These are phyloP conservation scores for Harringtonia aguacate DNA, from an alignment of 2,329 filamentous ascomycete genomes.

Conservation along the genomic window DNA sequence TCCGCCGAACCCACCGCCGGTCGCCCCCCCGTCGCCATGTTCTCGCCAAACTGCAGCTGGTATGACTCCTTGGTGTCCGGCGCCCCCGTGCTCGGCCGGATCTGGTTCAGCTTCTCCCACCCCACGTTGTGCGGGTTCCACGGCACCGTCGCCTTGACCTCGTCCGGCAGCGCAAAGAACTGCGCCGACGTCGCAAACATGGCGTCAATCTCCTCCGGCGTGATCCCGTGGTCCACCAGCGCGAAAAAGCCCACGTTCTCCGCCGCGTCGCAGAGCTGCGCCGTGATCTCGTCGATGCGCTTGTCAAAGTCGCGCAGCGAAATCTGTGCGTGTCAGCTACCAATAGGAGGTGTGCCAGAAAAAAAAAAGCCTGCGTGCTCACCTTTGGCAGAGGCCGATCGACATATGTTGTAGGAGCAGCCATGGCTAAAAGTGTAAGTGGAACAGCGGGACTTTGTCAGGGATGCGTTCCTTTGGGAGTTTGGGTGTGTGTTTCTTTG, in stretches of 20 bases:
- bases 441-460: too few species aligned
- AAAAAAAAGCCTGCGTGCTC: not conserved
- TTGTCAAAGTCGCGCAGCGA: constrained; percentile 41
- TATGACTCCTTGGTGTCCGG: constrained; percentile 52
- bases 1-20: constrained; percentile 12
- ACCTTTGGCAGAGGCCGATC: constrained; percentile 11
- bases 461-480: too few species aligned
- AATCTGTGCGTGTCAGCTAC: constrained; percentile 26
- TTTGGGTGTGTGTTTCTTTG: too few species aligned
- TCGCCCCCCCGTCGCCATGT: constrained; percentile 32
- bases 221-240: constrained; percentile 35
- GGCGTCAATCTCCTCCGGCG: constrained; percentile 30
- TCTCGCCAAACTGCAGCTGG: constrained; percentile 47
- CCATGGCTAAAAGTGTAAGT: too few species aligned
- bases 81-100: constrained; percentile 47
- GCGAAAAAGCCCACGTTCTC: constrained; percentile 51
- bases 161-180: constrained; percentile 43
- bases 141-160: constrained; percentile 40
- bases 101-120: constrained; percentile 49
- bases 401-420: constrained; percentile 8
- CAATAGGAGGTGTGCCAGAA: not conserved
- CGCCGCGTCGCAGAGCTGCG: constrained; percentile 38
- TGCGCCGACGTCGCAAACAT: constrained; percentile 23
- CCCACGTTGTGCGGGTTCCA: constrained; percentile 46
- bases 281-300: constrained; percentile 43